These are phyloP conservation scores for Rutstroemia sp. DNA, from an alignment of 2,329 filamentous ascomycete species.

Conservation along the genomic window DNA sequence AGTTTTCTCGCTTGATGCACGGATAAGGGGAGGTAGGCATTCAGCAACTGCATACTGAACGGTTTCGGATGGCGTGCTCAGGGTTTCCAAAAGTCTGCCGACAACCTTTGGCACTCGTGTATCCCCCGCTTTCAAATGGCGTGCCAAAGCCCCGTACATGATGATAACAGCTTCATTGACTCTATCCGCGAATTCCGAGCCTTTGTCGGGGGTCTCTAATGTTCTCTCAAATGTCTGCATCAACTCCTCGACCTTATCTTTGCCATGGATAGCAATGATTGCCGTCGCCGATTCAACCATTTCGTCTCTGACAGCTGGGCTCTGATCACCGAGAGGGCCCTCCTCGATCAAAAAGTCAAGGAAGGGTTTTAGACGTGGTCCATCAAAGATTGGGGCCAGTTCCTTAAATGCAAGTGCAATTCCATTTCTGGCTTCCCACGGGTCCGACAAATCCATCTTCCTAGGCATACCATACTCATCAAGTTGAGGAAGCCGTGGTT, in stretches of 20 bases:
- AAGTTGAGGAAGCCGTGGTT: slow-evolving; percentile 73
- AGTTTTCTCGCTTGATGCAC: slow-evolving; percentile 69
- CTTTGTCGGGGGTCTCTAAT: slow-evolving; percentile 77
- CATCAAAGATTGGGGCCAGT: slow-evolving; percentile 63
- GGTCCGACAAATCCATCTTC: slow-evolving; percentile 80
- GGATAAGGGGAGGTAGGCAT: slow-evolving; percentile 86
- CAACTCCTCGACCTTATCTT: slow-evolving; percentile 73
- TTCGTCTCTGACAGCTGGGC: slow-evolving; percentile 68
- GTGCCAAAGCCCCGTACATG: slow-evolving; percentile 88
- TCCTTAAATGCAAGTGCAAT: slow-evolving; percentile 83
- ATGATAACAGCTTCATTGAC: slow-evolving; percentile 97
- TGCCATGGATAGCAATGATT: slow-evolving; percentile 75
- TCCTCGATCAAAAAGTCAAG: slow-evolving; percentile 79
- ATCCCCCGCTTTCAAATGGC: slow-evolving; percentile 81
- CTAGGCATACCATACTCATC: slow-evolving; percentile 93
- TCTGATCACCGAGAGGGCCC: slow-evolving; percentile 81
- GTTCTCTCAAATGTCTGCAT: slow-evolving; percentile 90
- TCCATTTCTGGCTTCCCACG: slow-evolving; percentile 86
- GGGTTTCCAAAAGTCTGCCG: slow-evolving; percentile 73
- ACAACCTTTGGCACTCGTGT: slow-evolving; percentile 82
- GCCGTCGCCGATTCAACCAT: slow-evolving; percentile 87
- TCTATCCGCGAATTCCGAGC: slow-evolving; percentile 73
- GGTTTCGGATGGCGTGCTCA: slow-evolving; percentile 91
- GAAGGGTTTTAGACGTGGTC: slow-evolving; percentile 65
- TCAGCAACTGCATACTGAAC: slow-evolving; percentile 96